A percentile compares a stretch with the other conserved stretches of the same genome.
phyloP scores from a whole-genome alignment of 495 filamentous ascomycete genomes.

The Penicillium antarcticum region DNA sequence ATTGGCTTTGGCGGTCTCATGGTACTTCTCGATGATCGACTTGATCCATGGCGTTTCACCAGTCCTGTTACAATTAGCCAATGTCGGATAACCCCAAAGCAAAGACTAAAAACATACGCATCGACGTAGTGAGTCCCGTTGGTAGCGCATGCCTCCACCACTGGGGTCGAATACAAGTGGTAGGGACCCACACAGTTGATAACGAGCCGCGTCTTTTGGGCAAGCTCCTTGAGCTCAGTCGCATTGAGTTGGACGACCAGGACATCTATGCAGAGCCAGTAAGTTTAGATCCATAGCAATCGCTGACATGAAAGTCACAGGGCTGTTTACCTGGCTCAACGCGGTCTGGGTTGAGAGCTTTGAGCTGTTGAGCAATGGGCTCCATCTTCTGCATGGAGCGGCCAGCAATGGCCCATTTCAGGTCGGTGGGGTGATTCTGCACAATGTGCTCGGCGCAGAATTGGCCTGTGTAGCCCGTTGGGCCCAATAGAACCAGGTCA shows the following conservation, averaged over 20 bases:
- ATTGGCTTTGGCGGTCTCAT: constrained; percentile 66
- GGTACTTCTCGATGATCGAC: constrained; percentile 77
- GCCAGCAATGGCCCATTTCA: constrained; percentile 90
- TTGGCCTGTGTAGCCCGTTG: constrained; percentile 84
- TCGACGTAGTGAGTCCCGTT: constrained; percentile 92
- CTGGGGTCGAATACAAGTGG: constrained; percentile 69
- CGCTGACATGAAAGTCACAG: background rate
- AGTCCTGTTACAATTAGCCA: constrained; percentile 46
- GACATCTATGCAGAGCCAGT: constrained; percentile 12
- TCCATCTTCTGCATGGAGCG: constrained; percentile 73
- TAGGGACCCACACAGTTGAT: constrained; percentile 89
- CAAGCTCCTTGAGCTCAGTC: constrained; percentile 60
- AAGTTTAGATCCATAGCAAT: background rate
- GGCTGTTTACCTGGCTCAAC: constrained; percentile 55
- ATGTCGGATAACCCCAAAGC: background rate
- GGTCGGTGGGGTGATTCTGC: constrained; percentile 65
- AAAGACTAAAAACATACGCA: constrained; percentile 36
- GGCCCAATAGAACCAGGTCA: constrained; percentile 80
- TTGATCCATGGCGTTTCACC: constrained; percentile 82
- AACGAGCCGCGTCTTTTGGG: constrained; percentile 70
- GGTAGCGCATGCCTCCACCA: constrained; percentile 83
- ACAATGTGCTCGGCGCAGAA: constrained; percentile 75
- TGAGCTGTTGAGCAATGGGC: constrained; percentile 60
- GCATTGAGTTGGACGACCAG: constrained; percentile 63
- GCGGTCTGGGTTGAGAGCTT: constrained; percentile 66